These are phyloP conservation scores for Sanghuangporus sanghuang DNA, from an alignment of 1,284 basidiomycete genomes.

Conservation along the genomic window DNA sequence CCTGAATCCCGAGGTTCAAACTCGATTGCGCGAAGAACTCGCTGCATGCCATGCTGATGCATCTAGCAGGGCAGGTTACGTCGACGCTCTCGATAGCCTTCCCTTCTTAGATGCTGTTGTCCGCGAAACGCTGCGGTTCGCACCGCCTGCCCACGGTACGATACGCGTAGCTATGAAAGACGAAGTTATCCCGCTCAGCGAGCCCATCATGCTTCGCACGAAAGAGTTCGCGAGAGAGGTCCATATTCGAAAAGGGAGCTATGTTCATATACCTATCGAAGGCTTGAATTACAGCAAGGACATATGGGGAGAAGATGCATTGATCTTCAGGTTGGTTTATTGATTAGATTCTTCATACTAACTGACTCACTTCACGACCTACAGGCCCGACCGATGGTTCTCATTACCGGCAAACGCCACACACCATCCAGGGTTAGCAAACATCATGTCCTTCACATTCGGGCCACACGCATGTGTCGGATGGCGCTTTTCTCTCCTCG, in stretches of 20 bases:
- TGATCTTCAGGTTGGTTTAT: slow-evolving; percentile 42
- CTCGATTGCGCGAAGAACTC: slow-evolving; percentile 41
- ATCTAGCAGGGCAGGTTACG: slow-evolving; percentile 28
- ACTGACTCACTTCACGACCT: slow-evolving; percentile 3
- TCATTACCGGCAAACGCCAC: slow-evolving; percentile 33
- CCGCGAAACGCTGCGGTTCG: slow-evolving; percentile 26
- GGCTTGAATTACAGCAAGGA: slow-evolving; percentile 44
- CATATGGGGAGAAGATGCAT: slow-evolving; percentile 48
- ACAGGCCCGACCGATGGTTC: slow-evolving; percentile 47
- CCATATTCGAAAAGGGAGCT: slow-evolving; percentile 44
- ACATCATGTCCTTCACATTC: slow-evolving; percentile 49
- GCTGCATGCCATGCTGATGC: not conserved
- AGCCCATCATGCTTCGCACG: slow-evolving; percentile 29
- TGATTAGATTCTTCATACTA: slow-evolving; percentile 1
- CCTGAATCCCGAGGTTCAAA: slow-evolving; percentile 38
- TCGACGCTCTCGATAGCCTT: slow-evolving; percentile 32
- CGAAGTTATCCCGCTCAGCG: slow-evolving; percentile 27
- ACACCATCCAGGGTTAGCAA: slow-evolving; percentile 40
- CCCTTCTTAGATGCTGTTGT: slow-evolving; percentile 34
- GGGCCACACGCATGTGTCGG: slow-evolving; percentile 47
- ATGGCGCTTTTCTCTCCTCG: slow-evolving; percentile 38
- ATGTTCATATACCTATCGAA: slow-evolving; percentile 52
- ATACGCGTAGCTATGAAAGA: slow-evolving; percentile 23
- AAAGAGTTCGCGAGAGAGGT: slow-evolving; percentile 21
- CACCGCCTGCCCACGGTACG: slow-evolving; percentile 21